Conservation (phyloP, 2,329 filamentous ascomycete genomes). For the Colletotrichum cereale region DNA sequence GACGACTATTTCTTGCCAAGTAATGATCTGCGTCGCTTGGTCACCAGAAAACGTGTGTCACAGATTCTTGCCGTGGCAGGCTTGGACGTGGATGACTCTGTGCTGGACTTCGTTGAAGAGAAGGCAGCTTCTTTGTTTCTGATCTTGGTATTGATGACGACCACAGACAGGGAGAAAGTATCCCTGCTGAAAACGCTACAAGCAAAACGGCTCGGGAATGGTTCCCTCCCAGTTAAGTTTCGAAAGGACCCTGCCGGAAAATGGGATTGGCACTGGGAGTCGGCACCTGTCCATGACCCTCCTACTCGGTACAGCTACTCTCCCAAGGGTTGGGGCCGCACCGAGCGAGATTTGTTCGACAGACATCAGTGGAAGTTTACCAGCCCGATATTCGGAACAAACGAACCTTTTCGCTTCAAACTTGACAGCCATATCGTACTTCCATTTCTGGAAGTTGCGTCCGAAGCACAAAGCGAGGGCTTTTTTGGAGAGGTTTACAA, state of each 20-base stretch:
- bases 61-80: not conserved
- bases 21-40: not conserved
- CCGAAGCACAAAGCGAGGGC: not conserved
- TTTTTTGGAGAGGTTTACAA: slow-evolving; percentile 21
- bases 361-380: not conserved
- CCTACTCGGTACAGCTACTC: no score
- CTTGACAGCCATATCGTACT: not conserved
- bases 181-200: not conserved
- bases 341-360: not conserved
- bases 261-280: not conserved
- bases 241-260: no score
- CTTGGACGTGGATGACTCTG: not conserved
- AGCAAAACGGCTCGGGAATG: not conserved
- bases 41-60: not conserved
- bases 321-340: not conserved
- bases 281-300: not conserved
- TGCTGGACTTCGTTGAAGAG: not conserved
- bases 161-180: not conserved
- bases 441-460: not conserved
- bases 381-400: not conserved
- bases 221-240: not conserved
- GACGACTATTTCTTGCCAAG: not conserved
- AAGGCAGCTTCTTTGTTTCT: not conserved
- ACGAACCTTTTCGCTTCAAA: not conserved
- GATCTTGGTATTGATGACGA: not conserved